Evolutionary conservation across 768 basidiomycete genomes (phyloP).

Genomic region (Suillus lakei): DNA sequence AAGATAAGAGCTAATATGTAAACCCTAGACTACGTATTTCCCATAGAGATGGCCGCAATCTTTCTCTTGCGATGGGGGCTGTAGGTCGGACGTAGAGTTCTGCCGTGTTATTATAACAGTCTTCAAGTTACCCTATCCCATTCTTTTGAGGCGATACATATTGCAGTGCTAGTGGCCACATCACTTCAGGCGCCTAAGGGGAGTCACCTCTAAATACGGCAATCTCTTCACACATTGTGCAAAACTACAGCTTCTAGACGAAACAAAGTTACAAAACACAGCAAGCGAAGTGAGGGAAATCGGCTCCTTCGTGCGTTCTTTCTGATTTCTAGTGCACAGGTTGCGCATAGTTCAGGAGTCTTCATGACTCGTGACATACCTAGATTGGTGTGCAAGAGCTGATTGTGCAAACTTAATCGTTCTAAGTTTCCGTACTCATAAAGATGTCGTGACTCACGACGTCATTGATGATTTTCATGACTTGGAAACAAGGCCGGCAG

Average conservation of each 20-base stretch:
- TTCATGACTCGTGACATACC: neutral
- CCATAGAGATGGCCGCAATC: neutral
- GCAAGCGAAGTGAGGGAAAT: neutral
- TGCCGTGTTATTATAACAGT: neutral
- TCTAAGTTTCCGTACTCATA: neutral
- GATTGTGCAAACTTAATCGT: neutral
- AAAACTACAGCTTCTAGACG: neutral
- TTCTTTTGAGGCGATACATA: neutral
- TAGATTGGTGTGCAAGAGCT: neutral
- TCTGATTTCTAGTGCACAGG: neutral
- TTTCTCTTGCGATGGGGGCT: neutral
- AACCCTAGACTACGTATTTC: neutral
- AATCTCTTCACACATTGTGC: neutral
- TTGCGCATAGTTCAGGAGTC: too few species aligned
- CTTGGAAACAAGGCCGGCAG: neutral
- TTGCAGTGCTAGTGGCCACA: neutral
- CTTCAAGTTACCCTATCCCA: neutral
- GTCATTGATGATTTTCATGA: slow-evolving; percentile 2
- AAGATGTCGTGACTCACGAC: neutral
- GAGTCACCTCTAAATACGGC: neutral
- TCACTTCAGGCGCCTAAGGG: too few species aligned
- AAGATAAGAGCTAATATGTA: slow-evolving; percentile 4
- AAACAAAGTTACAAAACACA: neutral
- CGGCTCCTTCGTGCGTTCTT: neutral
- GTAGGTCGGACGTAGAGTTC: neutral